phyloP scores from a whole-genome alignment of 75 land plant species.

The Sequoiadendron giganteum region DNA sequence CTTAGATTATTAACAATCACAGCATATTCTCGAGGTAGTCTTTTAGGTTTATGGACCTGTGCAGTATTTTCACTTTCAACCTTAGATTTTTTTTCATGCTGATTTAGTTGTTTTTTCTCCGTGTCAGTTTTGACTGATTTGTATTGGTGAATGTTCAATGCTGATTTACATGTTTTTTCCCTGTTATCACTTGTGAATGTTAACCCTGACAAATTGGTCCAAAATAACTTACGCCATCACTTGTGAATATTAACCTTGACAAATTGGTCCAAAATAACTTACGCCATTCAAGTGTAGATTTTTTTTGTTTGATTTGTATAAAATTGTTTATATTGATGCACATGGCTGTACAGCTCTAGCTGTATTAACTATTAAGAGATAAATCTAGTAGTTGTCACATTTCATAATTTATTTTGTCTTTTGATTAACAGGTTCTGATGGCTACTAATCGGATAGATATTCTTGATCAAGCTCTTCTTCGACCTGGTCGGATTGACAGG shows the following conservation, averaged over 20 bases:
- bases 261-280: neutral
- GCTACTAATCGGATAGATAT: constrained; percentile 97
- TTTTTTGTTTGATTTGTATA: neutral
- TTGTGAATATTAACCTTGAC: neutral
- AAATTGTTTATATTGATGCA: neutral
- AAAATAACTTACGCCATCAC: too few relatives aligned
- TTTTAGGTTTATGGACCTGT: neutral
- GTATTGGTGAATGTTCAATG: neutral
- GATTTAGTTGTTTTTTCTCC: neutral
- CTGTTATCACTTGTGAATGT: neutral
- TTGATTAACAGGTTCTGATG: constrained; percentile 78
- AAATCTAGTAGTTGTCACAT: neutral
- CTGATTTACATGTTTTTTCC: neutral
- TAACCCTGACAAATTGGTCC: neutral
- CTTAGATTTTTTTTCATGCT: neutral
- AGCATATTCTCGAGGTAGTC: neutral
- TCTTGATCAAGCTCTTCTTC: constrained; percentile 93
- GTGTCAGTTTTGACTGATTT: neutral
- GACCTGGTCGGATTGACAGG: constrained; percentile 97
- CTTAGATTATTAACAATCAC: too few relatives aligned
- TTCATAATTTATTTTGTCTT: neutral
- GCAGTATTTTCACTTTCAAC: neutral
- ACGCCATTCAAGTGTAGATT: neutral
- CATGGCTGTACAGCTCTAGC: neutral
- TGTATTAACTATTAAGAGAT: neutral